These are phyloP conservation scores for Cinnamomum micranthum DNA, from an alignment of 164 flowering plant species.

Conservation along the genomic window DNA sequence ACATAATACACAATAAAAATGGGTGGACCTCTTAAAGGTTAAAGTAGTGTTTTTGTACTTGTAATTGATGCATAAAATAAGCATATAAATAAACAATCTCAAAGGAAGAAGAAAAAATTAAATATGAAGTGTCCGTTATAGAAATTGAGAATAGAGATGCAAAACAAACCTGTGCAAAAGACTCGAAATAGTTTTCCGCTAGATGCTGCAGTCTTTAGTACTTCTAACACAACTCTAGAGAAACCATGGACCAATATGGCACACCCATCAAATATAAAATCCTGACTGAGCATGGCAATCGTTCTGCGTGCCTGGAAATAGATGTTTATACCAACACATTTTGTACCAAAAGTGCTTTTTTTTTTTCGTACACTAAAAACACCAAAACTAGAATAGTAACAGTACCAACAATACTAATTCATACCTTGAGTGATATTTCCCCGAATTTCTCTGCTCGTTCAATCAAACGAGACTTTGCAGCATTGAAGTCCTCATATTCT, in stretches of 20 bases:
- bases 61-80: too few species aligned
- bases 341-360: not conserved
- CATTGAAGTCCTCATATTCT: conserved; percentile 85
- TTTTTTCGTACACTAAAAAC: not conserved
- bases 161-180: conserved; percentile 78
- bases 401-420: conserved; percentile 6
- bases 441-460: conserved; percentile 98
- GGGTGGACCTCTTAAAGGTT: too few species aligned
- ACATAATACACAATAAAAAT: too few species aligned
- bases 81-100: not conserved
- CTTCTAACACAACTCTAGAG: conserved; percentile 93
- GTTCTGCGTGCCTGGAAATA: conserved; percentile 76
- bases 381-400: not conserved
- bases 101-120: not conserved
- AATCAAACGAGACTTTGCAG: conserved; percentile 88
- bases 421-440: conserved; percentile 88
- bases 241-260: conserved; percentile 98
- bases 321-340: not conserved
- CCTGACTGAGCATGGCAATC: conserved; percentile 94
- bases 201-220: conserved; percentile 76
- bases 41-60: too few species aligned
- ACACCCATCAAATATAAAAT: conserved; percentile 94
- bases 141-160: not conserved
- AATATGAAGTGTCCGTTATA: not conserved
- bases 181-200: conserved; percentile 84